Percentiles rank a stretch among this genome's conserved stretches.
These are phyloP conservation scores for Casaregolazyma lundiana DNA, from an alignment of 1,139 yeast genomes.

Conservation along the genomic window DNA sequence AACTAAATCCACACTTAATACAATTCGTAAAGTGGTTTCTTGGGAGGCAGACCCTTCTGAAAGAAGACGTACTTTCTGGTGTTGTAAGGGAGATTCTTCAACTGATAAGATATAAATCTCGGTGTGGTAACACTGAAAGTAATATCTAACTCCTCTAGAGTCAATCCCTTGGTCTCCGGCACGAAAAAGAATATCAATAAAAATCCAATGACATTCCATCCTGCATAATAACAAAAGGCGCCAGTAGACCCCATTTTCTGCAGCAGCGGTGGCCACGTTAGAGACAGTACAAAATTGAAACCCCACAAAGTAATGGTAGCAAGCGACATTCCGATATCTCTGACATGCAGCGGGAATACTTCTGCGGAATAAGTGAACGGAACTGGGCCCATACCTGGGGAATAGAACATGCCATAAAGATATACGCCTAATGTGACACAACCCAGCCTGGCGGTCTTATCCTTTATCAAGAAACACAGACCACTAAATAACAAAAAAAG, in stretches of 20 bases:
- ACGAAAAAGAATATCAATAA: slow-evolving; percentile 45
- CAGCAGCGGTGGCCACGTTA: slow-evolving; percentile 75
- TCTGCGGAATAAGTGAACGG: slow-evolving; percentile 89
- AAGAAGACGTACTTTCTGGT: slow-evolving; percentile 20
- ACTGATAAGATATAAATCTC: slow-evolving; percentile 33
- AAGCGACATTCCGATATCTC: slow-evolving; percentile 81
- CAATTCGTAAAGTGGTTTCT: slow-evolving; percentile 20
- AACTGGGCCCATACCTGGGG: slow-evolving; percentile 87
- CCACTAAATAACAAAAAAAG: slow-evolving; percentile 67
- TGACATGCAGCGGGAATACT: slow-evolving; percentile 76
- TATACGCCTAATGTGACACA: slow-evolving; percentile 69
- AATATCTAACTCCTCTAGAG: slow-evolving; percentile 55
- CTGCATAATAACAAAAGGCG: slow-evolving; percentile 87
- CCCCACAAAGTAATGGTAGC: slow-evolving; percentile 88
- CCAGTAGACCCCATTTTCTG: slow-evolving; percentile 70
- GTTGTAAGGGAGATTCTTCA: slow-evolving; percentile 31
- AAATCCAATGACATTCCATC: slow-evolving; percentile 73
- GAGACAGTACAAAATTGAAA: slow-evolving; percentile 72
- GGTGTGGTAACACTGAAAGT: slow-evolving; percentile 37
- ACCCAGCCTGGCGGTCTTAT: slow-evolving; percentile 52
- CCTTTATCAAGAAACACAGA: slow-evolving; percentile 67
- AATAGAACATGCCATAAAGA: slow-evolving; percentile 66
- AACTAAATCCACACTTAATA: slow-evolving; percentile 11
- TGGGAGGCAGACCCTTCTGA: slow-evolving; percentile 23
- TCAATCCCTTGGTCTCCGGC: slow-evolving; percentile 58